These are phyloP conservation scores for Colletotrichum abscissum DNA, from an alignment of 2,329 filamentous ascomycete species.

Conservation along the genomic window DNA sequence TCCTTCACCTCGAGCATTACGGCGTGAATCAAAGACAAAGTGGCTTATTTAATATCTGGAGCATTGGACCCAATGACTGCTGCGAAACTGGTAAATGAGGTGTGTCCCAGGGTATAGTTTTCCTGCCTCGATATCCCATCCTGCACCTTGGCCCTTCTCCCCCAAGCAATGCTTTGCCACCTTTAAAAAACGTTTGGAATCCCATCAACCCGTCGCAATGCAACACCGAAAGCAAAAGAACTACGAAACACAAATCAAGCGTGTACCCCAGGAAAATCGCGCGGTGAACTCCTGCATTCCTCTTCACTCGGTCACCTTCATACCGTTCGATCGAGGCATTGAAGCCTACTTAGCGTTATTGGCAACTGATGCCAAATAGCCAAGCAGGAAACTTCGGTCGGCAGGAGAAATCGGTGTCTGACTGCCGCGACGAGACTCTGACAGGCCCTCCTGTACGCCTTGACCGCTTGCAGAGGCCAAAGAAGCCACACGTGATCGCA, in stretches of 20 bases:
- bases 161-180: conserved; percentile 17
- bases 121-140: conserved; percentile 23
- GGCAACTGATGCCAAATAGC: conserved; percentile 73
- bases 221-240: not conserved
- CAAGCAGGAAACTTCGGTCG: conserved; percentile 81
- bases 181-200: conserved; percentile 7
- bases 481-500: conserved; percentile 55
- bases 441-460: conserved; percentile 36
- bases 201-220: conserved; percentile 20
- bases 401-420: conserved; percentile 72
- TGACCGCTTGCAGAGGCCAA: conserved; percentile 54
- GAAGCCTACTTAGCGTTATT: conserved; percentile 42
- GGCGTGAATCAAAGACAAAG: not conserved
- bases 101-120: conserved; percentile 30
- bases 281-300: not conserved
- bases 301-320: not conserved
- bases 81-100: conserved; percentile 24
- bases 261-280: not conserved
- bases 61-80: conserved; percentile 1
- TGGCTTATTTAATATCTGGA: not conserved
- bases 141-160: conserved; percentile 11
- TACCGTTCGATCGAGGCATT: not conserved
- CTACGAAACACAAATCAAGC: conserved; percentile 7
- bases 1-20: not conserved
- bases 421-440: conserved; percentile 56